A percentile compares a stretch with the other conserved stretches of the same genome.
phyloP scores from a whole-genome alignment of 768 basidiomycete species.

The Pleurotus eryngii region DNA sequence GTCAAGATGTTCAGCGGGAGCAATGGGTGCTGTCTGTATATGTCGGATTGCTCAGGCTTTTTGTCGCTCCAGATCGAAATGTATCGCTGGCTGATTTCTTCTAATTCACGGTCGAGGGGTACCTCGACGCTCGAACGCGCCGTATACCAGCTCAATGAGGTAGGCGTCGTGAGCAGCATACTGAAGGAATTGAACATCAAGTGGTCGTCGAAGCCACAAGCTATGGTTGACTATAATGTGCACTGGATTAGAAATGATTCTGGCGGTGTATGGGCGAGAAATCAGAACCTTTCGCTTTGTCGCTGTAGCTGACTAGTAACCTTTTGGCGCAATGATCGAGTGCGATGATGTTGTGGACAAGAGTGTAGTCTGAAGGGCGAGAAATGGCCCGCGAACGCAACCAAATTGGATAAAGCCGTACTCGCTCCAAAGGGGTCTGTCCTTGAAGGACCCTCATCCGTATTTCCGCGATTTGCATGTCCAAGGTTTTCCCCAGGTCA shows the following conservation, averaged over 20 bases:
- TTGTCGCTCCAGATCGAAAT: background rate
- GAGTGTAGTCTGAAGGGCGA: background rate
- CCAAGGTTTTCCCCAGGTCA: background rate
- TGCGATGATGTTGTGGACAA: background rate
- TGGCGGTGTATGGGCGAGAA: background rate
- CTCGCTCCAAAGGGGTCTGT: background rate
- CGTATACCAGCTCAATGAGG: background rate
- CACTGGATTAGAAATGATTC: background rate
- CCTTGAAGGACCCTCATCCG: background rate
- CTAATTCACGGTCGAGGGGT: background rate
- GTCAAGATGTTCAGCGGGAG: background rate
- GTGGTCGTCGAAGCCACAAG: background rate
- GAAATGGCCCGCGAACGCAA: background rate
- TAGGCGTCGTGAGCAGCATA: slow-evolving; percentile 1
- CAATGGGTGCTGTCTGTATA: background rate
- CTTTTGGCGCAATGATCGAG: background rate
- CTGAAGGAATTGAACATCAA: background rate
- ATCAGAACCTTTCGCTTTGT: background rate
- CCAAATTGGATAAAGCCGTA: background rate
- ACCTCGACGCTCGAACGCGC: background rate
- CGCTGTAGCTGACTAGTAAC: background rate
- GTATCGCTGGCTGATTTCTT: background rate
- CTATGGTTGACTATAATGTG: background rate
- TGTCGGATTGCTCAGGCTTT: background rate
- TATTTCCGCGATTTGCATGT: slow-evolving; percentile 1